Percentiles rank a stretch among this genome's conserved stretches.
These are phyloP conservation scores for Xylaria nigripes DNA, from an alignment of 495 filamentous ascomycete species.

Conservation along the genomic window DNA sequence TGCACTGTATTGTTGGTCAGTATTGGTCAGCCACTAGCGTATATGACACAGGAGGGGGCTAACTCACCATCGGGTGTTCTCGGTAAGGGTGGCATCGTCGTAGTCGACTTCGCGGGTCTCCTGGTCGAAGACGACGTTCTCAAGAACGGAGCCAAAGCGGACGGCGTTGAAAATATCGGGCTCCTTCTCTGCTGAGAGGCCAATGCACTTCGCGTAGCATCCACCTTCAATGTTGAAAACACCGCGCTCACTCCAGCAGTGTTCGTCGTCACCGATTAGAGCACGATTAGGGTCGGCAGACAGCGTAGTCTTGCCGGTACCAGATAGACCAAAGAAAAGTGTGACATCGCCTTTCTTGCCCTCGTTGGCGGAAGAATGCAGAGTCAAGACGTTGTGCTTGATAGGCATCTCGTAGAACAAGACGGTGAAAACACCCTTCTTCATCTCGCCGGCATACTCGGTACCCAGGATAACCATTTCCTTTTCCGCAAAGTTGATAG, in stretches of 20 bases:
- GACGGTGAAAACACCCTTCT: conserved; percentile 99
- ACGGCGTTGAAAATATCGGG: conserved; percentile 97
- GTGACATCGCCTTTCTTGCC: conserved; percentile 84
- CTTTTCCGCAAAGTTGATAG: conserved; percentile 80
- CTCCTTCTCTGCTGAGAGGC: conserved; percentile 96
- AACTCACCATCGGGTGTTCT: conserved; percentile 81
- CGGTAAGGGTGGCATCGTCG: conserved; percentile 87
- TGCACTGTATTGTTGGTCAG: conserved; percentile 46
- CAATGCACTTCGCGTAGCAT: conserved; percentile 98
- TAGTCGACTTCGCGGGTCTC: conserved; percentile 86
- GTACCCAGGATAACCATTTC: conserved; percentile 97
- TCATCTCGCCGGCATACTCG: conserved; percentile 99
- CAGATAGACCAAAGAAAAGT: conserved; percentile 97
- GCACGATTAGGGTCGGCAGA: conserved; percentile 95
- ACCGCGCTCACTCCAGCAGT: conserved; percentile 95
- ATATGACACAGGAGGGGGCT: not conserved
- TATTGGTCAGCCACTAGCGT: conserved; percentile 5
- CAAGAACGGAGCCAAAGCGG: conserved; percentile 90
- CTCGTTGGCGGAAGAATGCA: conserved; percentile 92
- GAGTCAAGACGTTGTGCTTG: conserved; percentile 96
- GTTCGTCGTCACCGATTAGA: conserved; percentile 97
- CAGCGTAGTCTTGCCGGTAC: conserved; percentile 96
- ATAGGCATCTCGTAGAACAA: conserved; percentile 99
- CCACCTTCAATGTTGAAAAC: conserved; percentile 99
- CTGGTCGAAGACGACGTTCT: conserved; percentile 97